A percentile compares a stretch with the other conserved stretches of the same genome.
These are phyloP conservation scores for Coprinopsis strossmayeri DNA, from an alignment of 768 basidiomycete species.

Conservation along the genomic window DNA sequence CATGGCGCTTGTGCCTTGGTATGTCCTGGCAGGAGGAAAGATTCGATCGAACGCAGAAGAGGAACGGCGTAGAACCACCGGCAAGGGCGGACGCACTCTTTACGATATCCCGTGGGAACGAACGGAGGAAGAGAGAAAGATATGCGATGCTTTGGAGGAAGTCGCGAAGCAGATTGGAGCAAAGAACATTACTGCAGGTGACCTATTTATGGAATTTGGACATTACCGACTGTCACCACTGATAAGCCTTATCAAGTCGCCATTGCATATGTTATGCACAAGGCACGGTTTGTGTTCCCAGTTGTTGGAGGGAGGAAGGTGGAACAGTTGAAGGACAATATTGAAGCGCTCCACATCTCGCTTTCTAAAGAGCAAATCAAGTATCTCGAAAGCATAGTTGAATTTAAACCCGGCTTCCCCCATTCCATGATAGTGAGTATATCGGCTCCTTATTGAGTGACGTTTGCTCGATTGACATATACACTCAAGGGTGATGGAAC, in stretches of 20 bases:
- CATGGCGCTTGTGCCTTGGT: conserved; percentile 28
- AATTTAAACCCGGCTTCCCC: conserved; percentile 45
- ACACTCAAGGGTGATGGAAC: conserved; percentile 1
- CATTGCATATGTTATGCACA: conserved; percentile 50
- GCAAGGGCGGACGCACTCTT: conserved; percentile 33
- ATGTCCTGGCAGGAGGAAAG: conserved; percentile 32
- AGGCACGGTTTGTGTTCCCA: conserved; percentile 46
- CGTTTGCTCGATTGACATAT: too few species aligned
- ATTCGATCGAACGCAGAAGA: conserved; percentile 48
- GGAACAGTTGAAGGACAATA: conserved; percentile 42
- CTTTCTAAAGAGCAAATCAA: conserved; percentile 40
- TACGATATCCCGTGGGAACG: conserved; percentile 38
- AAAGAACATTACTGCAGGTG: conserved; percentile 41
- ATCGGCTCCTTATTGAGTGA: not conserved
- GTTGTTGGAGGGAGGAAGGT: conserved; percentile 47
- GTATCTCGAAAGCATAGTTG: conserved; percentile 33
- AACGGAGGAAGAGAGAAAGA: conserved; percentile 33
- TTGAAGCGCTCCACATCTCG: conserved; percentile 42
- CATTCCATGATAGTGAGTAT: conserved; percentile 24
- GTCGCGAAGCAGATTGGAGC: conserved; percentile 45
- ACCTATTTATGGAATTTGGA: conserved; percentile 11
- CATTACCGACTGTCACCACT: not conserved
- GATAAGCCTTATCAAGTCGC: conserved; percentile 31
- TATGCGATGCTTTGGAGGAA: conserved; percentile 40
- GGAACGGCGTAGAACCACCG: conserved; percentile 18